phyloP scores from a whole-genome alignment of 345 rosid genomes.

The Gossypium bickii region DNA sequence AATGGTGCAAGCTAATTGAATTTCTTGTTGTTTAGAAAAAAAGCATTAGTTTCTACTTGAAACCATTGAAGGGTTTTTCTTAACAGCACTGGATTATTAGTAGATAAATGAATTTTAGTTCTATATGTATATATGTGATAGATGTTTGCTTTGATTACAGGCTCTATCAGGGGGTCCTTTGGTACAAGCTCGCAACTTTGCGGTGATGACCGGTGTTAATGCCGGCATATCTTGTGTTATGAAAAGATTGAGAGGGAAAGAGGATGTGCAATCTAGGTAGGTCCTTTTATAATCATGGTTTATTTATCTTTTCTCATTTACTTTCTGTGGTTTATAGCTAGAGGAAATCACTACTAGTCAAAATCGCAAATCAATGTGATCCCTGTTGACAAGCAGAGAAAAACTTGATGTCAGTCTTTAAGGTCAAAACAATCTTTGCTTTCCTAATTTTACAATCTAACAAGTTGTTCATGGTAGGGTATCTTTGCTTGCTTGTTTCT shows the following conservation, averaged over 20 bases:
- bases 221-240: slow-evolving; percentile 80
- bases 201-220: slow-evolving; percentile 87
- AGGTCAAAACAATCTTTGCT: background rate
- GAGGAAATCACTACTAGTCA: background rate
- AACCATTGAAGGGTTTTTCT: too few relatives aligned
- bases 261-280: slow-evolving; percentile 88
- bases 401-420: background rate
- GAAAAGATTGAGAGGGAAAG: slow-evolving; percentile 91
- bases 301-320: background rate
- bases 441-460: background rate
- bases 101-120: background rate
- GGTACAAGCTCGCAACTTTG: slow-evolving; percentile 93
- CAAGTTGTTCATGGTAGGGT: background rate
- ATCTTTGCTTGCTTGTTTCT: background rate
- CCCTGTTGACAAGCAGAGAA: background rate
- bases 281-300: background rate
- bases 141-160: slow-evolving; percentile 28
- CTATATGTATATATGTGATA: background rate
- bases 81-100: background rate
- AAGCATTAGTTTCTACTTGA: background rate
- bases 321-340: background rate
- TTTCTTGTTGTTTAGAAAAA: background rate
- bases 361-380: background rate
- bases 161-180: slow-evolving; percentile 85
- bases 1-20: background rate